Evolutionary conservation across 2,329 filamentous ascomycete species (phyloP), one percentile per base, ranked within the genome.

Genomic region (Colletotrichum tofieldiae): DNA sequence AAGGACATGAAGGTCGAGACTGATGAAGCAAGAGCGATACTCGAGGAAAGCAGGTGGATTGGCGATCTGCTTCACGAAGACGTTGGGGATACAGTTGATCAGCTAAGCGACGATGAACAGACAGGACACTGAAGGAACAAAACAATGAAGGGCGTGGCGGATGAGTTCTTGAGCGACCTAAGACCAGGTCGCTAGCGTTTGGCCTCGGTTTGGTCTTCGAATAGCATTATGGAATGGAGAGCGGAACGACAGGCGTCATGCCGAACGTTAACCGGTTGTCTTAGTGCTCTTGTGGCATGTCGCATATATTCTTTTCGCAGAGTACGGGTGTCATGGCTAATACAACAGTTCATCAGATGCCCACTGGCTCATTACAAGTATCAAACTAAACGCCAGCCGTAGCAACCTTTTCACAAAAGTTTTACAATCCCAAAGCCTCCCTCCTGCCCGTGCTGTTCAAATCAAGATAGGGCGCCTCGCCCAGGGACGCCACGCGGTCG

Each of bases 41-140:
- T 96, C 77, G 83, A 87, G 74, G 89, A 93, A 74, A 94, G 93
- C 79, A 89, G 88, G 75, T 84, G 87, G 64, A 82, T 96, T 60
- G 93, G 93, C 0, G 87, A 91, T 76, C 83, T 93, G 74, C 77
- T 96, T 65, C 88, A 94, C 75, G 91, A 92, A 73, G 91, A 93
- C 68, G 82, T 85, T 59, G 87, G 89, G 65, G 71, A 79, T 16
- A 67, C 54, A 29, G 69, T 75, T 9, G 70, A 73, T 43, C 59
- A 73, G 14, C 59, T 62, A 5, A 69, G 66, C 62, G 71, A 71
- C 18, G 61, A 73, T 49, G 71, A 73, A 29, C 9, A 32, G 32
- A 47, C 12, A 9, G 23, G 23, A 7, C 37, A 26, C n/a, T 64
- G 20, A 45, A 16, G 2, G 35, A 35, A 18, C 18, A 32, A 43